phyloP scores from a whole-genome alignment of 768 basidiomycete species.

The Suillus ampliporus region DNA sequence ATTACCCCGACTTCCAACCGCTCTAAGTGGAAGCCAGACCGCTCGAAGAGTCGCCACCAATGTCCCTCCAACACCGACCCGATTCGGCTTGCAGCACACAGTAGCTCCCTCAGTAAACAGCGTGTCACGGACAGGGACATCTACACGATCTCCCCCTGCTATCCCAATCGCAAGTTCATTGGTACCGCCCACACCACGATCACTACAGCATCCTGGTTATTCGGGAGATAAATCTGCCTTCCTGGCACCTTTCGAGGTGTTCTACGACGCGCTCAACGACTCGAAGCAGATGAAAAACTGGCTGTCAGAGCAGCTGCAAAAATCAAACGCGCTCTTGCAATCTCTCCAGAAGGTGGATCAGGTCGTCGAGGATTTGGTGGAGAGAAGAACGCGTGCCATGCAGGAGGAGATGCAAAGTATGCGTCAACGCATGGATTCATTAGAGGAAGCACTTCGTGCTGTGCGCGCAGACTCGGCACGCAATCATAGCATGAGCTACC shows the following conservation, averaged over 20 bases:
- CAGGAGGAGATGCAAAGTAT: constrained; percentile 66
- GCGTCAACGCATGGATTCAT: constrained; percentile 67
- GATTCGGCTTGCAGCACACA: constrained; percentile 53
- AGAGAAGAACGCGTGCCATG: constrained; percentile 62
- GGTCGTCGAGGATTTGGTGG: constrained; percentile 63
- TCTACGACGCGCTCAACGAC: constrained; percentile 86
- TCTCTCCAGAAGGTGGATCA: constrained; percentile 63
- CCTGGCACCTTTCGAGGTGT: constrained; percentile 79
- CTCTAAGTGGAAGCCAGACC: constrained; percentile 48
- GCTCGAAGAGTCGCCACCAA: constrained; percentile 59
- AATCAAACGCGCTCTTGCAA: constrained; percentile 60
- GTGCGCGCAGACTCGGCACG: constrained; percentile 30
- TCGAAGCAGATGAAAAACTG: constrained; percentile 79
- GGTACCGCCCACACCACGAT: constrained; percentile 73
- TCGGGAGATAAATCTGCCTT: constrained; percentile 75
- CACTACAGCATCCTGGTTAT: constrained; percentile 64
- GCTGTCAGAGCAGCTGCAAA: constrained; percentile 75
- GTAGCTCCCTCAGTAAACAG: constrained; percentile 27
- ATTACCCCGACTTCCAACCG: constrained; percentile 66
- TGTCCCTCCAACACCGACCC: constrained; percentile 76
- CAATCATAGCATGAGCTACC: constrained; percentile 20
- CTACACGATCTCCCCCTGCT: constrained; percentile 58
- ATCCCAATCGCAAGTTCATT: constrained; percentile 71
- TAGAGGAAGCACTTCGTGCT: constrained; percentile 55
- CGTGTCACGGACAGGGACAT: constrained; percentile 36